Evolutionary conservation across 2,329 filamentous ascomycete genomes (phyloP).

Genomic region (Calycina herbarum): DNA sequence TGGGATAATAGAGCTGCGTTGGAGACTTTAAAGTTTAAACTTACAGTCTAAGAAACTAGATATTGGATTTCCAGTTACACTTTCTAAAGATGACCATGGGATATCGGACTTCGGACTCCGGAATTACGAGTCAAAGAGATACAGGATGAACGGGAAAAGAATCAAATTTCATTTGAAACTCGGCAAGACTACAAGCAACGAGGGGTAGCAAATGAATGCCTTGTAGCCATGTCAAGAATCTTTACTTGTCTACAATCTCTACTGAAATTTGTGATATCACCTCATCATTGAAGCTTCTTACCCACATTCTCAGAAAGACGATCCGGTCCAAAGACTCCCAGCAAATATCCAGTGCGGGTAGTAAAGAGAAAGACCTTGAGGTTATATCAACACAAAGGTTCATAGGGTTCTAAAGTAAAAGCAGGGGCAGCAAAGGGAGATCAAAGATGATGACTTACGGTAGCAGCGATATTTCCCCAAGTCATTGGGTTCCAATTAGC

Average conservation of each 20-base stretch:
- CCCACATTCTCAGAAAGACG: background rate
- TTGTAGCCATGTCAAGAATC: background rate
- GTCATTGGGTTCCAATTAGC: constrained; percentile 66
- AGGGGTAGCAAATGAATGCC: background rate
- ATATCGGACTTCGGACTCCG: no score
- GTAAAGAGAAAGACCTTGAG: constrained; percentile 53
- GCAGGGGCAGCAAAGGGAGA: background rate
- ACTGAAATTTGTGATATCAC: background rate
- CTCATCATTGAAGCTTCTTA: constrained; percentile 17
- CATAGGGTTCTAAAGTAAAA: no score
- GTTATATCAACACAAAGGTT: no score
- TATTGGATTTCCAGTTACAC: no score
- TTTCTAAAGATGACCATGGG: no score
- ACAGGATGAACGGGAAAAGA: no score
- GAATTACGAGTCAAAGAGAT: no score
- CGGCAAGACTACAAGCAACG: background rate
- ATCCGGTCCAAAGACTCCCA: constrained; percentile 58
- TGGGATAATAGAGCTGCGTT: no score
- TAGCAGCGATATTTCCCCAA: constrained; percentile 72
- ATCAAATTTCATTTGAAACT: no score
- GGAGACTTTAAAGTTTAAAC: no score
- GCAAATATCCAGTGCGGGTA: constrained; percentile 57
- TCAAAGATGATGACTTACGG: constrained; percentile 43
- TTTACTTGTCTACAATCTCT: background rate
- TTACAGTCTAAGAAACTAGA: no score